phyloP scores from a whole-genome alignment of 2,329 filamentous ascomycete species.

The Ustulina deusta region DNA sequence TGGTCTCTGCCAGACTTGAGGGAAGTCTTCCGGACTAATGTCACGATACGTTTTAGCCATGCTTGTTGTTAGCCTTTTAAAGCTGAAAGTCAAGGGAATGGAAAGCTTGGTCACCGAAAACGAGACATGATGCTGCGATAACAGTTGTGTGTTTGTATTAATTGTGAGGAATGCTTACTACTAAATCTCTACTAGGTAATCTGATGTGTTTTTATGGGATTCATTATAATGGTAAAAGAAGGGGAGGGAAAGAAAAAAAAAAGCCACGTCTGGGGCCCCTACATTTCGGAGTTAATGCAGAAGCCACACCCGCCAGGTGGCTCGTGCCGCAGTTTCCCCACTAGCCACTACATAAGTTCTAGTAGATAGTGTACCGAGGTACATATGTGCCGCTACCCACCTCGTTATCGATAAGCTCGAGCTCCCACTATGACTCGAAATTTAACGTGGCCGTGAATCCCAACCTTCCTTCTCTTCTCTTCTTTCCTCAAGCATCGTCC shows the following conservation, averaged over 20 bases:
- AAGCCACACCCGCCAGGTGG: slow-evolving; percentile 1
- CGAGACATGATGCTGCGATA: slow-evolving; percentile 11
- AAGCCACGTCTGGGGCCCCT: slow-evolving; percentile 19
- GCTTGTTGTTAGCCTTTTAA: slow-evolving; percentile 12
- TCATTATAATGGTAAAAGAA: neutral
- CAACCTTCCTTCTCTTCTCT: slow-evolving; percentile 47
- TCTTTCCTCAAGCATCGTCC: slow-evolving; percentile 77
- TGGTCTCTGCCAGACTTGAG: slow-evolving; percentile 85
- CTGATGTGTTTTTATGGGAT: neutral
- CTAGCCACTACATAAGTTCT: too few species aligned
- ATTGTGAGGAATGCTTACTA: slow-evolving; percentile 4
- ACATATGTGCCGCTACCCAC: neutral
- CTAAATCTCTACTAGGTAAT: slow-evolving; percentile 1
- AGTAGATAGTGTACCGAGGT: neutral
- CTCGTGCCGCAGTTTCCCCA: slow-evolving; percentile 25
- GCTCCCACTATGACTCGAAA: slow-evolving; percentile 45
- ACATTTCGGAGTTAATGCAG: neutral
- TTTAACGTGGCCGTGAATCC: slow-evolving; percentile 21
- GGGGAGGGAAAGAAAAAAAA: neutral
- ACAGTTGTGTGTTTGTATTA: neutral
- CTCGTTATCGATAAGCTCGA: slow-evolving; percentile 45
- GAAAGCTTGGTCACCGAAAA: slow-evolving; percentile 18
- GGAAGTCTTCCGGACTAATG: slow-evolving; percentile 69
- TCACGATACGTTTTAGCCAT: slow-evolving; percentile 47
- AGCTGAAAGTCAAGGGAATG: neutral